Evolutionary conservation across 495 filamentous ascomycete species (phyloP).

Genomic region (Podospora anserina): DNA sequence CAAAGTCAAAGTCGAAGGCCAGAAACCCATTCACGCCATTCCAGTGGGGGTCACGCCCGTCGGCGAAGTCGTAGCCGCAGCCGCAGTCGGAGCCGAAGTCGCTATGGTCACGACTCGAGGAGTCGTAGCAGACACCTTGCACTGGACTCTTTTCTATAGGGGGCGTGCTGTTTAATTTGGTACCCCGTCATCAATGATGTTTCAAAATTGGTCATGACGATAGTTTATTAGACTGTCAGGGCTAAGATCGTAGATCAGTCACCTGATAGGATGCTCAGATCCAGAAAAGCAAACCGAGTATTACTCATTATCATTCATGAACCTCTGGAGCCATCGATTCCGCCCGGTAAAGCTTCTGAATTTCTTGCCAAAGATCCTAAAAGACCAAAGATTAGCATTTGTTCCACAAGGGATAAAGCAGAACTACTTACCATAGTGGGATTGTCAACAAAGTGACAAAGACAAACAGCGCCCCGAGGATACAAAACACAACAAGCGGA

Average conservation of each 20-base stretch:
- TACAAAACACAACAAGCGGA: conserved; percentile 47
- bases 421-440: conserved; percentile 43
- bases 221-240: too few species aligned
- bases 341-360: conserved; percentile 45
- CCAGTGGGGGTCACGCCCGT: background rate
- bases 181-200: too few species aligned
- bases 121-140: conserved; percentile 2
- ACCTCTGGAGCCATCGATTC: conserved; percentile 43
- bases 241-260: too few species aligned
- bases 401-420: background rate
- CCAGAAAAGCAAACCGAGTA: background rate
- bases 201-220: too few species aligned
- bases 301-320: conserved; percentile 48
- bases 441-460: conserved; percentile 48
- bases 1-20: background rate
- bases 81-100: conserved; percentile 4
- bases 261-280: background rate
- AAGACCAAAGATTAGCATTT: background rate
- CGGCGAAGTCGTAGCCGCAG: background rate
- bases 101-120: background rate
- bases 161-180: background rate
- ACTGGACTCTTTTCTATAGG: background rate
- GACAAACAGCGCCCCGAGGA: conserved; percentile 48
- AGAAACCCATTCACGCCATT: background rate
- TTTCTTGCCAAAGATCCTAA: conserved; percentile 50